phyloP scores from a whole-genome alignment of 768 basidiomycete genomes.

The Suillus variegatus region DNA sequence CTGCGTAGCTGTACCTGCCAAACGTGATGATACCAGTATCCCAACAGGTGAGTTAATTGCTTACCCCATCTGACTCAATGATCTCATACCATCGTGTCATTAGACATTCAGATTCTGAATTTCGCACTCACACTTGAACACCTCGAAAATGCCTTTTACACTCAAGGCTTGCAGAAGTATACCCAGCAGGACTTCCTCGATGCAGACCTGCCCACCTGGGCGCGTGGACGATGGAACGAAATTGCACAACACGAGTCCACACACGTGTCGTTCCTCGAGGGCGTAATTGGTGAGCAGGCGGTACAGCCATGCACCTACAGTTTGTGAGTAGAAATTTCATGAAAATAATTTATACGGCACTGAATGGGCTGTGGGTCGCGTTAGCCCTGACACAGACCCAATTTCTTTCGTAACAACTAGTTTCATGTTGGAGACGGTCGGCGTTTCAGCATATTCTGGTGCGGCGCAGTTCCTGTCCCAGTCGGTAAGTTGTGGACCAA shows the following conservation, averaged over 20 bases:
- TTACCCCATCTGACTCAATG: background rate
- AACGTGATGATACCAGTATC: background rate
- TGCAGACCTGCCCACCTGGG: conserved; percentile 39
- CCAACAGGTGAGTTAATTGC: conserved; percentile 5
- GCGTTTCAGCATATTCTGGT: conserved; percentile 60
- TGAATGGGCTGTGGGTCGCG: background rate
- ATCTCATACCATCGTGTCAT: background rate
- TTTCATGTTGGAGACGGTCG: conserved; percentile 53
- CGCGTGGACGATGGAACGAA: conserved; percentile 35
- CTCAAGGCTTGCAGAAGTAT: conserved; percentile 36
- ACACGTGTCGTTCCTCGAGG: conserved; percentile 44
- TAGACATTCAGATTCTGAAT: conserved; percentile 31
- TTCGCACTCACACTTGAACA: conserved; percentile 39
- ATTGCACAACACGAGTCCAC: conserved; percentile 43
- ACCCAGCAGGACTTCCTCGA: conserved; percentile 36
- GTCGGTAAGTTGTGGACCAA: conserved; percentile 12
- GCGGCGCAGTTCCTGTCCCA: conserved; percentile 43
- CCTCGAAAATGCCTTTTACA: conserved; percentile 38
- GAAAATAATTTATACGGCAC: background rate
- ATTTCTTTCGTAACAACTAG: conserved; percentile 45
- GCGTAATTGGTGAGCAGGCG: conserved; percentile 11
- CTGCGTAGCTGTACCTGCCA: background rate
- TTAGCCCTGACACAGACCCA: conserved; percentile 44
- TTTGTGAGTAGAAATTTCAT: conserved; percentile 5
- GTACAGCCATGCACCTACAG: conserved; percentile 16